phyloP scores from a whole-genome alignment of 768 basidiomycete species.

The Lentinus brumalis region DNA sequence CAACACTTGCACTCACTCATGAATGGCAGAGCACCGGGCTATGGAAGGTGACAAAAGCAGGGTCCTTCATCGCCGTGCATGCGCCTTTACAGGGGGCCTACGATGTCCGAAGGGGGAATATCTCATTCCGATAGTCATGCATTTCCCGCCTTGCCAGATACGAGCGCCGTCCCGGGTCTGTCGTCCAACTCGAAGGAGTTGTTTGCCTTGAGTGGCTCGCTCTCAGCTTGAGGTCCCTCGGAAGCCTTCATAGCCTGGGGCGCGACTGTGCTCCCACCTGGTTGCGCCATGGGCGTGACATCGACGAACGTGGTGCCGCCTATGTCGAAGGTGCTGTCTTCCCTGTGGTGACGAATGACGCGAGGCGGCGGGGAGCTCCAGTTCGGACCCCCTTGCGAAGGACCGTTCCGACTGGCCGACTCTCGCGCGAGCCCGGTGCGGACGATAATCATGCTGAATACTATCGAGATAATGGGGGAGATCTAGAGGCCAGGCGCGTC shows the following conservation, averaged over 20 bases:
- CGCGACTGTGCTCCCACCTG: neutral
- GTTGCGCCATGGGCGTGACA: conserved; percentile 9
- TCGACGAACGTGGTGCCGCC: conserved; percentile 8
- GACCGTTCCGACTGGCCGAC: neutral
- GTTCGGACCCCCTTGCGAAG: neutral
- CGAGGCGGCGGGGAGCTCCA: neutral
- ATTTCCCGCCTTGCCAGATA: no score
- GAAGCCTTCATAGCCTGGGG: neutral
- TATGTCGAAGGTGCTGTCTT: conserved; percentile 8
- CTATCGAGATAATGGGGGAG: conserved; percentile 13
- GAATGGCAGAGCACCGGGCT: no score
- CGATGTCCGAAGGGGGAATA: no score
- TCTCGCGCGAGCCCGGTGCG: conserved; percentile 5
- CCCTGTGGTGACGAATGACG: neutral
- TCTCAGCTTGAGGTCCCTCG: neutral
- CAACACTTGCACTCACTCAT: no score
- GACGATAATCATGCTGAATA: conserved; percentile 17
- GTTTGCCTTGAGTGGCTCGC: no score
- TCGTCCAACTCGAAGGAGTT: no score
- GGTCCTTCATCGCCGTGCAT: no score
- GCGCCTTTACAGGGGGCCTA: no score
- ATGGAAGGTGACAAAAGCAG: no score
- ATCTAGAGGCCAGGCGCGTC: neutral
- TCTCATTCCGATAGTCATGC: no score
- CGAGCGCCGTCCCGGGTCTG: no score